Conservation (phyloP, 2,329 filamentous ascomycete genomes). For the Calonectria pseudoturangicola region DNA sequence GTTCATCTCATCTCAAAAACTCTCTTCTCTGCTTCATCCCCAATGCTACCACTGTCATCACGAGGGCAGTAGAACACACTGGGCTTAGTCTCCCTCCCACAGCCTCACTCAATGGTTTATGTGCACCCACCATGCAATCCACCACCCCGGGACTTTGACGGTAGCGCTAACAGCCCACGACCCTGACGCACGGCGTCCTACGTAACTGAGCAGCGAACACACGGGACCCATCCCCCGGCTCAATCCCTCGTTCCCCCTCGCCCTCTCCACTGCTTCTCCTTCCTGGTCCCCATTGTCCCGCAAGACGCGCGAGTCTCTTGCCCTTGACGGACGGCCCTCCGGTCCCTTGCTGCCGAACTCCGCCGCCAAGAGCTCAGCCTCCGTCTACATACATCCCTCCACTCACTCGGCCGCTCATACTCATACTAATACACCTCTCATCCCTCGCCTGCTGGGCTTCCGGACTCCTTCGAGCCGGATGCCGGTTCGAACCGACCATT, state of each 20-base stretch:
- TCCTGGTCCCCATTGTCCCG: slow-evolving; percentile 22
- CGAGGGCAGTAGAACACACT: slow-evolving; percentile 11
- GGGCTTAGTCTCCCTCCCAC: slow-evolving; percentile 41
- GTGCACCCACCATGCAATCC: slow-evolving; percentile 8
- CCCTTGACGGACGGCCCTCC: slow-evolving; percentile 9
- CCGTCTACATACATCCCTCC: slow-evolving; percentile 40
- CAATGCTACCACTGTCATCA: slow-evolving; percentile 1
- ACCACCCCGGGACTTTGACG: slow-evolving; percentile 20
- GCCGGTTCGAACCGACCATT: slow-evolving; percentile 49
- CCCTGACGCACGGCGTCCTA: slow-evolving; percentile 12
- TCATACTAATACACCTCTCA: slow-evolving; percentile 37
- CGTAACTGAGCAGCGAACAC: slow-evolving; percentile 25
- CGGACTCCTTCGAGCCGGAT: slow-evolving; percentile 38
- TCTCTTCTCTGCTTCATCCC: background rate
- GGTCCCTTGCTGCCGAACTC: slow-evolving; percentile 31
- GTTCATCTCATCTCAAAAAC: slow-evolving; percentile 6
- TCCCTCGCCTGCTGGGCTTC: slow-evolving; percentile 43
- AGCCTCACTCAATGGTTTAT: slow-evolving; percentile 51
- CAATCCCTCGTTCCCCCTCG: slow-evolving; percentile 20
- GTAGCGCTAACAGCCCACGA: background rate
- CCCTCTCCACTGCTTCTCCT: slow-evolving; percentile 14
- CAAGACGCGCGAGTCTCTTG: slow-evolving; percentile 43
- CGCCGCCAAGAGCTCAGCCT: slow-evolving; percentile 52
- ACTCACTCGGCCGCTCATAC: slow-evolving; percentile 30
- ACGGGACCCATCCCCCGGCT: slow-evolving; percentile 20